Conservation (phyloP, 345 rosid species). For the Clarkia xantiana region DNA sequence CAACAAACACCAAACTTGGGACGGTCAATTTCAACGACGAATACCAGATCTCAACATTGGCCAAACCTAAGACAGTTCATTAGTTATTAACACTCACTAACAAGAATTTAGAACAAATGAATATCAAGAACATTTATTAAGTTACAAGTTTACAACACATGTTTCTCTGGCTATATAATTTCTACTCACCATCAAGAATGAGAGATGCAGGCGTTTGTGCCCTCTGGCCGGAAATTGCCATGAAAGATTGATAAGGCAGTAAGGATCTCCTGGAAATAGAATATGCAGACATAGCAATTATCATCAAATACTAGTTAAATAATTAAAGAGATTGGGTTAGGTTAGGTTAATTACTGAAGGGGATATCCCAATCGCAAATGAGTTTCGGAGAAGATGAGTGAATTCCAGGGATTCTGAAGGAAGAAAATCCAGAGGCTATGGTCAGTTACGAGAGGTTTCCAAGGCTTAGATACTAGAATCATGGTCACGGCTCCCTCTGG, state of each 20-base stretch:
- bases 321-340: no score
- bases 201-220: slow-evolving; percentile 48
- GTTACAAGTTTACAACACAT: no score
- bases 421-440: slow-evolving; percentile 59
- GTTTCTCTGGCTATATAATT: no score
- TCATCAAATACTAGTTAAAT: no score
- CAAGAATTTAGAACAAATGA: no score
- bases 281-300: no score
- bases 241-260: slow-evolving; percentile 35
- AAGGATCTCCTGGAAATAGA: slow-evolving; percentile 32
- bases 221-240: slow-evolving; percentile 52
- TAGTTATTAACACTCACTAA: no score
- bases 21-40: no score
- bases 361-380: slow-evolving; percentile 51
- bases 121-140: no score
- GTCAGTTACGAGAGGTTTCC: slow-evolving; percentile 32
- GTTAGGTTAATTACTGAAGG: slow-evolving; percentile 50
- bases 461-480: slow-evolving; percentile 28
- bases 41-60: no score
- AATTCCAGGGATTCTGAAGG: slow-evolving; percentile 39
- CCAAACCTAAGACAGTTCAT: no score
- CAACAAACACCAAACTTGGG: no score
- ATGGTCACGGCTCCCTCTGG: slow-evolving; percentile 49
- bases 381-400: slow-evolving; percentile 54
- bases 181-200: slow-evolving; percentile 66